Base-by-base conservation (phyloP, 2,329 filamentous ascomycete genomes). In the Onygenales sp. region DNA sequence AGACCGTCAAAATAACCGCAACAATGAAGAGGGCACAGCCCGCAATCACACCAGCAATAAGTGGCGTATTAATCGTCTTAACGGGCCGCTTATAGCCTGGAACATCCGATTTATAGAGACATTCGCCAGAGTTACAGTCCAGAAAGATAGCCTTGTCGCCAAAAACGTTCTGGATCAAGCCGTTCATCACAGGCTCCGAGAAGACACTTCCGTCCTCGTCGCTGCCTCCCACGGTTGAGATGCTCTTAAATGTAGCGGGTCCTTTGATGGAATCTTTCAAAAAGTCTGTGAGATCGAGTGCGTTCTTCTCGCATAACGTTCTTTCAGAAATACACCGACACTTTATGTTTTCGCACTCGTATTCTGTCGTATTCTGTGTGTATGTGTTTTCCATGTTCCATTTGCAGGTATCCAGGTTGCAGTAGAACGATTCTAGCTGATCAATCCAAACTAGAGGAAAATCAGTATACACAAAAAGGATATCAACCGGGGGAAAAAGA, bases 1-100 rank as follows among this genome's bases (percentile, higher is more conserved):
- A 98, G 17, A 90, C 83, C 1, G 83, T 65, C 13, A 97, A 72
- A 47, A 96, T 88, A 50, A 92, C 82, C 1, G 83, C 87, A n/a
- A 95, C 89, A 10, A 98, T 78, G 64, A 96, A 95, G 0, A 98
- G 77, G 0, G 87, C 86, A 63, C 84, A 87, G 6, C 82, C 86
- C 27, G 90, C 91, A 63, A 98, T 97, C 46, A 96, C 87, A 11
- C 88, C 86, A 9, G 94, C 92, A 61, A 98, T 98, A 48, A 98
- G 78, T 2, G 92, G 93, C 0, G 92, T 97, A 69, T 98, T 98
- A 72, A 98, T 97, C 66, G 86, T 85, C 74, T 96, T 95, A 56
- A 96, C 80, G 0, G 92, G 90, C 17, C 86, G 81, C 60, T 86
- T 79, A 65, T 95, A 98, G 14, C 94, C 93, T 13, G 93, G 93